phyloP scores from a whole-genome alignment of 106 monocot genomes.

The Platanthera guangdongensis region DNA sequence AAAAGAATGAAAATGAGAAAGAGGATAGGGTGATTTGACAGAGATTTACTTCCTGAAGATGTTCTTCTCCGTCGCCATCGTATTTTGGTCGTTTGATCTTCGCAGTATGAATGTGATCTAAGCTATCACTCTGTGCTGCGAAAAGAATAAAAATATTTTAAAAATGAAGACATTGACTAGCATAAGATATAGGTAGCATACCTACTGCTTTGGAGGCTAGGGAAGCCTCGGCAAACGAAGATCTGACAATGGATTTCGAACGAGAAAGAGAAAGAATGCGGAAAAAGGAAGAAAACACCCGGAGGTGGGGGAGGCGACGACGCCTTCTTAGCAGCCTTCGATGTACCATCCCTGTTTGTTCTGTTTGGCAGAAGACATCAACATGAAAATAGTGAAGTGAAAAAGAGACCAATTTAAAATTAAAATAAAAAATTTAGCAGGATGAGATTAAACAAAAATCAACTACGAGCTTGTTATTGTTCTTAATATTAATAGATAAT shows the following conservation, averaged over 20 bases:
- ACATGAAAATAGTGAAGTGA: too few relatives aligned
- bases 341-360: constrained; percentile 8
- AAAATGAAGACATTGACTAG: not conserved
- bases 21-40: not conserved
- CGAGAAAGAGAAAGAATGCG: constrained; percentile 10
- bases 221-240: constrained; percentile 2
- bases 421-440: too few relatives aligned
- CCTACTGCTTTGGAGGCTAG: not conserved
- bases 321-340: constrained; percentile 11
- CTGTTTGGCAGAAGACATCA: too few relatives aligned
- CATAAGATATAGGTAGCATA: not conserved
- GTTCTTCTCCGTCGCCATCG: constrained; percentile 4
- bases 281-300: constrained; percentile 27
- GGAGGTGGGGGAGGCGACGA: constrained; percentile 5
- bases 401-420: too few relatives aligned
- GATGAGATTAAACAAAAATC: too few relatives aligned
- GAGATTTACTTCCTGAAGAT: constrained; percentile 15
- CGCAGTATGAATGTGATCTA: not conserved
- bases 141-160: not conserved
- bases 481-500: too few relatives aligned
- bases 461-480: too few relatives aligned
- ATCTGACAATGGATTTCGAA: not conserved
- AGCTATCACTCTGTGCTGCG: not conserved
- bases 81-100: not conserved
- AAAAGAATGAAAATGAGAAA: not conserved